Conservation (phyloP, 2,329 filamentous ascomycete genomes). For the Penicillium sp. region DNA sequence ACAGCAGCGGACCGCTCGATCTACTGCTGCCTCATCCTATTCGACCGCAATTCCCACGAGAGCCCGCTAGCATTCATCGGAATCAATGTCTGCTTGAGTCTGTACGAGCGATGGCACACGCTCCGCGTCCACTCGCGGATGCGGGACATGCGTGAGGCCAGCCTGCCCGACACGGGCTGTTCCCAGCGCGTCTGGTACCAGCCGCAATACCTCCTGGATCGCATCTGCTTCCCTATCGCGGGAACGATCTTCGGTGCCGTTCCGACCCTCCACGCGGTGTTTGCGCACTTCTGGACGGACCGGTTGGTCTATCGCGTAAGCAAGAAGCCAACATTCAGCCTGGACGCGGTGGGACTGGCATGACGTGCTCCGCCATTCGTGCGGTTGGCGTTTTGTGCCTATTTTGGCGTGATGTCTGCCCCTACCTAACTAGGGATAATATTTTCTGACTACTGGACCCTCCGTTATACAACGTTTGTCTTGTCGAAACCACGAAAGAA, state of each 20-base stretch:
- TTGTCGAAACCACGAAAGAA: too few relatives aligned
- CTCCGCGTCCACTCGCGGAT: conserved; percentile 60
- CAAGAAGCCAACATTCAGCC: conserved; percentile 55
- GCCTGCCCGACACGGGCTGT: conserved; percentile 61
- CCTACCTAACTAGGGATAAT: too few relatives aligned
- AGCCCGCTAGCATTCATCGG: conserved; percentile 62
- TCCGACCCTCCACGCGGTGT: conserved; percentile 64
- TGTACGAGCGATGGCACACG: conserved; percentile 67
- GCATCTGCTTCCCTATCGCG: conserved; percentile 63
- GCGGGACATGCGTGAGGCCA: conserved; percentile 64
- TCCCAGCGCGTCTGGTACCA: conserved; percentile 56
- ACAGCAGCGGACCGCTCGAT: conserved; percentile 51
- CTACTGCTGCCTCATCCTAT: conserved; percentile 69
- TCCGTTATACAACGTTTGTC: too few relatives aligned
- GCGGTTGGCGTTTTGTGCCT: neutral
- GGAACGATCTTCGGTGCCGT: conserved; percentile 67
- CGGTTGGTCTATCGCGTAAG: conserved; percentile 69
- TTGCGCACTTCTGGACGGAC: conserved; percentile 68
- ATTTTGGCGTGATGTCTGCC: neutral
- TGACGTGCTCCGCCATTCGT: conserved; percentile 1
- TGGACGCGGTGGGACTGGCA: conserved; percentile 11
- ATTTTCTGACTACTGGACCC: too few relatives aligned
- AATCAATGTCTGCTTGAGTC: conserved; percentile 60
- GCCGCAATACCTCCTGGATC: conserved; percentile 61
- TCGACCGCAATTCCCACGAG: conserved; percentile 68